Conservation (phyloP, 345 rosid genomes). For the Pseudoturritis turrita region DNA sequence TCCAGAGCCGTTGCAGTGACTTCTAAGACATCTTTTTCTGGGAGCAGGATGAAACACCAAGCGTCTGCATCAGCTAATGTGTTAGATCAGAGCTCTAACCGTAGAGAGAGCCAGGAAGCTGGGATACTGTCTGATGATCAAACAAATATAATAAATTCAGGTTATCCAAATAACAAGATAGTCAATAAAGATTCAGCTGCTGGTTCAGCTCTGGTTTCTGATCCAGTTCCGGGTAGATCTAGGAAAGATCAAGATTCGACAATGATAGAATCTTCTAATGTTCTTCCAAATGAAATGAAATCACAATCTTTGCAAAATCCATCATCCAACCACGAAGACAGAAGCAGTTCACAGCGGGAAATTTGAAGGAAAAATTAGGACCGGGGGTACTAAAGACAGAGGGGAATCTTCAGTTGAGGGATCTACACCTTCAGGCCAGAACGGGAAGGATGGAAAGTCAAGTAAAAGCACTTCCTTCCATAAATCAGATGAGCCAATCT, state of each 20-base stretch:
- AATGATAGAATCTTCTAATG: constrained; percentile 25
- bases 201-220: constrained; percentile 42
- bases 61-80: constrained; percentile 34
- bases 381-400: constrained; percentile 27
- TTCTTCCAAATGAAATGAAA: constrained; percentile 19
- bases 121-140: constrained; percentile 44
- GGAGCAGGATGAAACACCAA: constrained; percentile 28
- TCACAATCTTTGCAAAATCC: constrained; percentile 19
- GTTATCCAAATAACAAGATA: constrained; percentile 25
- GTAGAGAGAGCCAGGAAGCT: constrained; percentile 57
- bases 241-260: constrained; percentile 35
- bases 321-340: constrained; percentile 16
- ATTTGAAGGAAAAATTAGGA: constrained; percentile 33
- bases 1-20: constrained; percentile 35
- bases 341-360: constrained; percentile 5
- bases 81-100: constrained; percentile 37
- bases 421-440: constrained; percentile 29
- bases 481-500: constrained; percentile 36
- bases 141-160: constrained; percentile 30
- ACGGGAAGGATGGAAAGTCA: constrained; percentile 38
- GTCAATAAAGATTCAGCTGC: constrained; percentile 39
- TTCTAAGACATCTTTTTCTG: constrained; percentile 31
- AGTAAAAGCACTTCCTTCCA: constrained; percentile 33
- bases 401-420: constrained; percentile 31
- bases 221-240: constrained; percentile 38